Conservation (phyloP, 2,329 filamentous ascomycete species). For the Epichloe elymi region DNA sequence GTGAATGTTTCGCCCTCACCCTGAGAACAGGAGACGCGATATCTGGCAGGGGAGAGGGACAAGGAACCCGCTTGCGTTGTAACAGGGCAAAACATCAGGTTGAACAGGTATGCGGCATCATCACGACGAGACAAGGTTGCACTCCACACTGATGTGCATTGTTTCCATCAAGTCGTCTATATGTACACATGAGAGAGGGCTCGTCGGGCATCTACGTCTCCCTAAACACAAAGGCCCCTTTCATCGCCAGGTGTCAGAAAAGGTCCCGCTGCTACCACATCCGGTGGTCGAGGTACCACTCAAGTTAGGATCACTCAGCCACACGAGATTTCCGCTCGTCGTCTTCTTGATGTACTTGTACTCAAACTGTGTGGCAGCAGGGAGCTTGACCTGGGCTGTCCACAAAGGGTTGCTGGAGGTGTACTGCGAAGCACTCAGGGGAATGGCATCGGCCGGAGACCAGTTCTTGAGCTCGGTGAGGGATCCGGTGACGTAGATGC, state of each 20-base stretch:
- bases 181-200: no score
- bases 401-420: constrained; percentile 41
- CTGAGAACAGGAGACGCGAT: constrained; percentile 9
- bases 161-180: no score
- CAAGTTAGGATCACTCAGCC: constrained; percentile 42
- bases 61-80: no score
- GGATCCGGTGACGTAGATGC: constrained; percentile 13
- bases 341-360: constrained; percentile 50
- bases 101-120: no score
- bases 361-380: constrained; percentile 37
- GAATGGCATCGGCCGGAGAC: constrained; percentile 28
- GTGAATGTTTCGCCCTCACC: constrained; percentile 6
- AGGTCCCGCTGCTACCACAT: background rate
- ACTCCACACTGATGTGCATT: no score
- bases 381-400: constrained; percentile 36
- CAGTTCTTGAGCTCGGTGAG: constrained; percentile 26
- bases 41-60: no score
- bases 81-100: no score
- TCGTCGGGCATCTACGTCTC: no score
- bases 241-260: constrained; percentile 5
- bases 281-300: constrained; percentile 7
- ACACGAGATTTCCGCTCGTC: constrained; percentile 34
- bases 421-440: constrained; percentile 40
- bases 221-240: background rate
- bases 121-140: no score